Conservation (phyloP, 768 basidiomycete species). For the Boletellus ananas region DNA sequence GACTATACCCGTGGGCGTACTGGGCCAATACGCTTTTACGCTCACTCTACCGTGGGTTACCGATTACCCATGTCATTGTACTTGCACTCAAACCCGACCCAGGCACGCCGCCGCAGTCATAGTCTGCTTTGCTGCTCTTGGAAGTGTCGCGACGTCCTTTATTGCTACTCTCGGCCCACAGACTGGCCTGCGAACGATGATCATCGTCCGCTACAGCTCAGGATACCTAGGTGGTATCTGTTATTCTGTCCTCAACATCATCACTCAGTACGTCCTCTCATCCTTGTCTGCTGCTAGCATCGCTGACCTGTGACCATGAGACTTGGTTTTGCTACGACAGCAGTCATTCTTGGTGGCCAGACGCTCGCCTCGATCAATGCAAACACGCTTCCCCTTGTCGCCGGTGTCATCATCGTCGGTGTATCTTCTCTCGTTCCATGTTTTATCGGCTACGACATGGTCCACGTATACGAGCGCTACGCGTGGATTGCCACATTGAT, state of each 20-base stretch:
- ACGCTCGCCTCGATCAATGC: conserved; percentile 45
- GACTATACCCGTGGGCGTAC: conserved; percentile 48
- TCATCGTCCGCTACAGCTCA: conserved; percentile 45
- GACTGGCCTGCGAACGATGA: conserved; percentile 54
- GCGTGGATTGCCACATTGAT: conserved; percentile 48
- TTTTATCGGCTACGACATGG: conserved; percentile 44
- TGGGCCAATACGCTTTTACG: conserved; percentile 46
- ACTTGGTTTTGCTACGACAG: conserved; percentile 45
- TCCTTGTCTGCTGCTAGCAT: background rate
- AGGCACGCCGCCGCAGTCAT: conserved; percentile 45
- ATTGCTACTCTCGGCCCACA: conserved; percentile 52
- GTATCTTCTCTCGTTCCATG: conserved; percentile 42
- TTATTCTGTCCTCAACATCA: conserved; percentile 50
- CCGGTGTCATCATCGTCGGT: conserved; percentile 46
- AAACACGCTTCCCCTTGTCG: conserved; percentile 42
- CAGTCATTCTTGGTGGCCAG: conserved; percentile 54
- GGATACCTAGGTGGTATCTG: conserved; percentile 48
- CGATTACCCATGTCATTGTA: no score
- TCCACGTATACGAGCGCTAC: conserved; percentile 51
- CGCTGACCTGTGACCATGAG: conserved; percentile 15
- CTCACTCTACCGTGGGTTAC: conserved; percentile 42
- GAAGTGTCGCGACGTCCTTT: conserved; percentile 41
- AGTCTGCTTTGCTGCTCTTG: conserved; percentile 44
- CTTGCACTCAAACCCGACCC: background rate
- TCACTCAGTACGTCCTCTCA: conserved; percentile 38